phyloP scores from a whole-genome alignment of 148 eudicot genomes.

The Fagopyrum tataricum region DNA sequence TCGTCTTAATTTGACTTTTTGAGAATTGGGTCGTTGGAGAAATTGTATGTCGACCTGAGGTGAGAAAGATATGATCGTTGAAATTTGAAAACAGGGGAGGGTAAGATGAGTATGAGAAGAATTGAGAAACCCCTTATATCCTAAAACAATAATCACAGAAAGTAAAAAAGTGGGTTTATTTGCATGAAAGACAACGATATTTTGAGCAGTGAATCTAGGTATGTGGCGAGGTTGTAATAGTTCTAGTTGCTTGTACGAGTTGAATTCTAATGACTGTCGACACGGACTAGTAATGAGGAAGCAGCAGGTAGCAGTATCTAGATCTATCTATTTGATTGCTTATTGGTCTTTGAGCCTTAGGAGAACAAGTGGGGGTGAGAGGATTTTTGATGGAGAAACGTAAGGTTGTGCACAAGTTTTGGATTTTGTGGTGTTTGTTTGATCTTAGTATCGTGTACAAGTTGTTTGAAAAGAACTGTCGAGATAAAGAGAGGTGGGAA shows the following conservation, averaged over 20 bases:
- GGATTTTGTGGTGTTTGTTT: slow-evolving; percentile 5
- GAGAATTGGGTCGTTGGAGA: background rate
- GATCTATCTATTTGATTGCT: background rate
- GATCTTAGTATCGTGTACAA: background rate
- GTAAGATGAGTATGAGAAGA: no score
- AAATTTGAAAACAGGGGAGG: background rate
- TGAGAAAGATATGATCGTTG: background rate
- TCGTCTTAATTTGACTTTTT: background rate
- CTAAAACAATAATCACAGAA: no score
- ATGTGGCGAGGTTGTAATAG: slow-evolving; percentile 1
- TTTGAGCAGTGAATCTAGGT: background rate
- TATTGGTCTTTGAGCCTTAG: background rate
- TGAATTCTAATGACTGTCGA: background rate
- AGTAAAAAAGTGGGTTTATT: background rate
- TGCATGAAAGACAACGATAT: background rate
- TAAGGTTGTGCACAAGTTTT: background rate
- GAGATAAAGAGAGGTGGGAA: background rate
- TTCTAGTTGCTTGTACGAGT: background rate
- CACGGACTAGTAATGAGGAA: background rate
- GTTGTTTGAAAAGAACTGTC: background rate
- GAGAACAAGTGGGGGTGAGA: background rate
- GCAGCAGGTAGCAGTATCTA: background rate
- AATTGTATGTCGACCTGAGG: background rate
- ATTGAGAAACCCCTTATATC: no score
- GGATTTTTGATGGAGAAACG: background rate